Evolutionary conservation across 805 yeast species (phyloP).

Genomic region (Clavispora asparagi): DNA sequence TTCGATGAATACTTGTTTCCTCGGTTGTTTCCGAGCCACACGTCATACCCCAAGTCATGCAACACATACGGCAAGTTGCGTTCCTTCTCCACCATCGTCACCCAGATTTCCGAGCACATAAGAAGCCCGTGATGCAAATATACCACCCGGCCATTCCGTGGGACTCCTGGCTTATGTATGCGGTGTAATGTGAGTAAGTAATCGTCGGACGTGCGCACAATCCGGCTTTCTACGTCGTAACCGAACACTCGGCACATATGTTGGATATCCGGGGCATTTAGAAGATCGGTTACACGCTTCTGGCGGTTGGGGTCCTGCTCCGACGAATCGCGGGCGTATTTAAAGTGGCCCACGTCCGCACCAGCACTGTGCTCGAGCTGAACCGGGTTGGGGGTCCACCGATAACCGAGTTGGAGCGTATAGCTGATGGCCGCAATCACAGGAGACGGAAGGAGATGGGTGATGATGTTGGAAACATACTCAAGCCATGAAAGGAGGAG

Average conservation of each 20-base stretch:
- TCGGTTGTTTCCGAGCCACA: slow-evolving; percentile 89
- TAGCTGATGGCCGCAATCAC: slow-evolving; percentile 33
- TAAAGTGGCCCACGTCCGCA: slow-evolving; percentile 13
- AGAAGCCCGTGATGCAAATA: slow-evolving; percentile 89
- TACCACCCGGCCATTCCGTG: slow-evolving; percentile 43
- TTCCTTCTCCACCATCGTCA: slow-evolving; percentile 36
- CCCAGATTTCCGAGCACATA: slow-evolving; percentile 82
- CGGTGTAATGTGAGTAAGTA: slow-evolving; percentile 75
- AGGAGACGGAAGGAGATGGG: slow-evolving; percentile 41
- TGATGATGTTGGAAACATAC: slow-evolving; percentile 38
- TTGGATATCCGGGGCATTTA: slow-evolving; percentile 49
- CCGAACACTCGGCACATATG: slow-evolving; percentile 68
- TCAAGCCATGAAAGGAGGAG: slow-evolving; percentile 48
- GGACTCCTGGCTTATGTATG: slow-evolving; percentile 34
- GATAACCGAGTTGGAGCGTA: slow-evolving; percentile 22
- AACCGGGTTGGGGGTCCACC: slow-evolving; percentile 24
- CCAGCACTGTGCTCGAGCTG: slow-evolving; percentile 9
- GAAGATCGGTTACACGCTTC: slow-evolving; percentile 30
- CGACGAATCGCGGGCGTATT: slow-evolving; percentile 15
- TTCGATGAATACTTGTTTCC: slow-evolving; percentile 91
- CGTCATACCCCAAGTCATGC: slow-evolving; percentile 83
- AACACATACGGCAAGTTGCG: slow-evolving; percentile 64
- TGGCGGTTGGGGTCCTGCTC: slow-evolving; percentile 19
- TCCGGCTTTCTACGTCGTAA: slow-evolving; percentile 66
- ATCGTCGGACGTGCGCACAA: slow-evolving; percentile 73